Conservation (phyloP, 805 yeast species). For the Blastobotrys parvus region DNA sequence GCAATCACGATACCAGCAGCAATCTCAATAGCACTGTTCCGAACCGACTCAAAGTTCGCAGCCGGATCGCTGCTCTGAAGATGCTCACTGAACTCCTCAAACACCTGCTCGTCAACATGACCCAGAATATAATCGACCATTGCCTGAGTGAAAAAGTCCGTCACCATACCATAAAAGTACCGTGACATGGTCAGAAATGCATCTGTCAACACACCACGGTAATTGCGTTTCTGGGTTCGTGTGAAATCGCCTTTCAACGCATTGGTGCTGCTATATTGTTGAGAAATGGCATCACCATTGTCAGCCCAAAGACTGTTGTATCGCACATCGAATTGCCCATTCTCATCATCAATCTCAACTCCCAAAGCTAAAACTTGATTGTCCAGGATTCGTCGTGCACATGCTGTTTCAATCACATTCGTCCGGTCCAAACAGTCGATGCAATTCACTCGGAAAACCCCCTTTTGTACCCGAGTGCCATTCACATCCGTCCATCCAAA, state of each 20-base stretch:
- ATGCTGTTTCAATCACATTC: conserved; percentile 36
- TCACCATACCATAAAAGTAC: conserved; percentile 36
- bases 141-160: conserved; percentile 39
- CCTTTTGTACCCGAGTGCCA: conserved; percentile 32
- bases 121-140: conserved; percentile 37
- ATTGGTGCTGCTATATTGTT: conserved; percentile 51
- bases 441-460: conserved; percentile 53
- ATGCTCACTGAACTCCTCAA: conserved; percentile 36
- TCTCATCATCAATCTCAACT: conserved; percentile 2
- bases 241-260: conserved; percentile 46
- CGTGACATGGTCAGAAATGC: conserved; percentile 36
- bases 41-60: conserved; percentile 23
- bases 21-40: conserved; percentile 19
- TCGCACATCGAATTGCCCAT: conserved; percentile 15
- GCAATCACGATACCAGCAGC: conserved; percentile 18
- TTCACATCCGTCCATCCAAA: conserved; percentile 30
- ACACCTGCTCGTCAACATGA: conserved; percentile 27
- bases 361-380: conserved; percentile 25
- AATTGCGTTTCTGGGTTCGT: conserved; percentile 35
- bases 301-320: conserved; percentile 51
- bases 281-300: conserved; percentile 59
- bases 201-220: conserved; percentile 36
- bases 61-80: conserved; percentile 22
- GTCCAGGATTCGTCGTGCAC: conserved; percentile 25
- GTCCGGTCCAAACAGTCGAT: conserved; percentile 60